Evolutionary conservation across 345 rosid genomes (phyloP).

Genomic region (Zanthoxylum bungeanum): DNA sequence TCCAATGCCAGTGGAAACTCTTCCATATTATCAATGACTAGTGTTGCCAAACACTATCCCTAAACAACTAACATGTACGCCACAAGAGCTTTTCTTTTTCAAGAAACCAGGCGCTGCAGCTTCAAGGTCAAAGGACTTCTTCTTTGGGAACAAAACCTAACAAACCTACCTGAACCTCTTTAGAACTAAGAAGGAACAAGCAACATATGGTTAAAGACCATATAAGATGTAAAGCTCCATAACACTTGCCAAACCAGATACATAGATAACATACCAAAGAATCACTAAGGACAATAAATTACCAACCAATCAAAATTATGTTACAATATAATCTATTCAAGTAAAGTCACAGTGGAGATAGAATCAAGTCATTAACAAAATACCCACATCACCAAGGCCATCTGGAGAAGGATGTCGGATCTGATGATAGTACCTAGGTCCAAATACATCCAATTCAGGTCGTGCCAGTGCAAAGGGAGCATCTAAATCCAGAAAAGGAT

Average conservation of each 20-base stretch:
- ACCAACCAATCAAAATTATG: neutral
- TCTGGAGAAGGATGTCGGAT: conserved; percentile 73
- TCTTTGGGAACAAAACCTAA: neutral
- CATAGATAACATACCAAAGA: neutral
- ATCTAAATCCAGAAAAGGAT: conserved; percentile 45
- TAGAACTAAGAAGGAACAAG: neutral
- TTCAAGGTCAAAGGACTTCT: neutral
- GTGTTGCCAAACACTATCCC: neutral
- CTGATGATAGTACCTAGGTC: conserved; percentile 64
- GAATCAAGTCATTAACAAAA: neutral
- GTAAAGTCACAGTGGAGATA: neutral
- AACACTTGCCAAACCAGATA: neutral
- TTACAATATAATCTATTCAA: neutral
- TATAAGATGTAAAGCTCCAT: neutral
- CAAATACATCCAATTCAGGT: conserved; percentile 42
- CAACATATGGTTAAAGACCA: neutral
- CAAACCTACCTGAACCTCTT: neutral
- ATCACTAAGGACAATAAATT: neutral
- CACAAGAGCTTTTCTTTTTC: neutral
- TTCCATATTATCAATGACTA: neutral
- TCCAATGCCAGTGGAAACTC: neutral
- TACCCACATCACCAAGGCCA: conserved; percentile 77
- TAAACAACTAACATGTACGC: neutral
- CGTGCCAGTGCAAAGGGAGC: conserved; percentile 31
- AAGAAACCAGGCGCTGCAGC: neutral